These are phyloP conservation scores for Saksenaea vasiformis DNA, from an alignment of 371 early-diverging fungal species.

Conservation along the genomic window DNA sequence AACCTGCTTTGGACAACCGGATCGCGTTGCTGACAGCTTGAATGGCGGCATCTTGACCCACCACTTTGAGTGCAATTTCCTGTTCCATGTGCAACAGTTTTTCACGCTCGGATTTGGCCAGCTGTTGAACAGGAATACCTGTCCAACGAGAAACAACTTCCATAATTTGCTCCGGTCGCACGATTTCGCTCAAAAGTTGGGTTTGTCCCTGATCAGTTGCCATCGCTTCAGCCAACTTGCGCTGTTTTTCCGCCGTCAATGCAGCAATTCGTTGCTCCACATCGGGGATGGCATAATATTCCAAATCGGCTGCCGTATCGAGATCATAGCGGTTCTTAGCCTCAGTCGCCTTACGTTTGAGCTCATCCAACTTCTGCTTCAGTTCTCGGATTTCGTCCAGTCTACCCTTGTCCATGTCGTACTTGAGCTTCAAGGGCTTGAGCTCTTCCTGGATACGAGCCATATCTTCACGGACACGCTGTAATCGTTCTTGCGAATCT, in stretches of 20 bases:
- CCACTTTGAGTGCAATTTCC: conserved; percentile 69
- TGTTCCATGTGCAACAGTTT: conserved; percentile 82
- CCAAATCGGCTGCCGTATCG: conserved; percentile 78
- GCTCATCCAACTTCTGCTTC: conserved; percentile 86
- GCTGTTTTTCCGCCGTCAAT: conserved; percentile 52
- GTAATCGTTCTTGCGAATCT: conserved; percentile 75
- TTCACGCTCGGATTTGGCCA: conserved; percentile 81
- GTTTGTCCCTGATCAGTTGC: conserved; percentile 37
- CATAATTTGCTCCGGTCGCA: conserved; percentile 85
- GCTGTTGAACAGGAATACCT: conserved; percentile 83
- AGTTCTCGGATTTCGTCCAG: conserved; percentile 87
- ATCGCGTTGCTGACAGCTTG: conserved; percentile 76
- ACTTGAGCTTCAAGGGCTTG: conserved; percentile 85
- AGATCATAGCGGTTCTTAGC: conserved; percentile 84
- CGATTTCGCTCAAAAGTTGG: conserved; percentile 75
- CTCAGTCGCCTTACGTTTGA: conserved; percentile 81
- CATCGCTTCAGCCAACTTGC: conserved; percentile 59
- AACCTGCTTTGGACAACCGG: conserved; percentile 78
- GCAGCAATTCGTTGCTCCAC: conserved; percentile 66
- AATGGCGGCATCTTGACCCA: conserved; percentile 88
- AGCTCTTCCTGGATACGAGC: conserved; percentile 81
- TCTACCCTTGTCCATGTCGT: conserved; percentile 81
- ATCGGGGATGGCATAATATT: conserved; percentile 90
- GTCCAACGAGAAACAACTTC: conserved; percentile 89
- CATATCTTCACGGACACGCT: conserved; percentile 84